phyloP scores from a whole-genome alignment of 164 flowering plant species.

The Vitis labrusca region DNA sequence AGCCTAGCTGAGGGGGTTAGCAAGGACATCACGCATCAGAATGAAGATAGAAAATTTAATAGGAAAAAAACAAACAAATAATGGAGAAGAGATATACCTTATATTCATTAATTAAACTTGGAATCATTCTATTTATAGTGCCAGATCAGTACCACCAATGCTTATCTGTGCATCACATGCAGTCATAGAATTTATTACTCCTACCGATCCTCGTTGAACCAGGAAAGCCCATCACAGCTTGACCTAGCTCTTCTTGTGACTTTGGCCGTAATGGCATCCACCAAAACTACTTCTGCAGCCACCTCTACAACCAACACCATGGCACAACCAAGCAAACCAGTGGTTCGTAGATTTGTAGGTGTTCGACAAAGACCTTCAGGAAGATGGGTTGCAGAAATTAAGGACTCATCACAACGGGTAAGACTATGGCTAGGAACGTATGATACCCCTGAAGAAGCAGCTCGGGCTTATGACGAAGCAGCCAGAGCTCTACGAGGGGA shows the following conservation, averaged over 20 bases:
- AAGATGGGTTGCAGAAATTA: slow-evolving; percentile 85
- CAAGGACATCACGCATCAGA: neutral
- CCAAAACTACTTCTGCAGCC: neutral
- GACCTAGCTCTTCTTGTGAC: neutral
- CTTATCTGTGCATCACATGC: neutral
- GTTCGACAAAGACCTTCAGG: slow-evolving; percentile 80
- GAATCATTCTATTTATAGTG: neutral
- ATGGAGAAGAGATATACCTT: slow-evolving; percentile 5
- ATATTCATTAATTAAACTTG: neutral
- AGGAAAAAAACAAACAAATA: slow-evolving; percentile 6
- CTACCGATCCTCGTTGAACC: neutral
- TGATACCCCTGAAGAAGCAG: slow-evolving; percentile 77
- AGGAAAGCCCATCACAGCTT: neutral
- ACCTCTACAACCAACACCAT: neutral
- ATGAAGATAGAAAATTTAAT: neutral
- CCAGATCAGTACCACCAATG: neutral
- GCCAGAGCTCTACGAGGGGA: slow-evolving; percentile 74
- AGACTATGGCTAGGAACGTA: slow-evolving; percentile 78
- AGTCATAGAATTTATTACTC: neutral
- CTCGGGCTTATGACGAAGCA: slow-evolving; percentile 77
- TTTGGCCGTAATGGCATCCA: slow-evolving; percentile 5
- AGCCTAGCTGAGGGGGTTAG: slow-evolving; percentile 1
- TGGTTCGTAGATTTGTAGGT: slow-evolving; percentile 51
- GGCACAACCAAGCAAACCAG: slow-evolving; percentile 17
- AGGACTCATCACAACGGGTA: slow-evolving; percentile 70